phyloP scores from a whole-genome alignment of 805 yeast species.

The Kluyveromyces dobzhanskii region DNA sequence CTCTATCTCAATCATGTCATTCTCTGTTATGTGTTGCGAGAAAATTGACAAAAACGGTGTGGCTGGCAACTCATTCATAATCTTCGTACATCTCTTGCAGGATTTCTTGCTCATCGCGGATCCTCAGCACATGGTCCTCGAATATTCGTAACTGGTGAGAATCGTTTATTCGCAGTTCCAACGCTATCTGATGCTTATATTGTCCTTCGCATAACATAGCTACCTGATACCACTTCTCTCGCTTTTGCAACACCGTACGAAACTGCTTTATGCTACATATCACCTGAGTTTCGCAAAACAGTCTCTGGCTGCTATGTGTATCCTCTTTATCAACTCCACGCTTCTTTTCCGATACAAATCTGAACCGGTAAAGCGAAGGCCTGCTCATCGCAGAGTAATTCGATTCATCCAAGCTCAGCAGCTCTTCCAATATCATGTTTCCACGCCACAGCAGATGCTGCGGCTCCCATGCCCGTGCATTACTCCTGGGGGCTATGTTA shows the following conservation, averaged over 20 bases:
- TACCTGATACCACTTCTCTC: slow-evolving; percentile 11
- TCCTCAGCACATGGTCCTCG: slow-evolving; percentile 21
- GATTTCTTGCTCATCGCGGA: slow-evolving; percentile 24
- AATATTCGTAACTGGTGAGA: slow-evolving; percentile 13
- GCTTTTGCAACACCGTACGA: slow-evolving; percentile 11
- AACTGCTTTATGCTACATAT: slow-evolving; percentile 14
- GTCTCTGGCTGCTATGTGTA: not conserved
- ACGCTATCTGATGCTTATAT: slow-evolving; percentile 9
- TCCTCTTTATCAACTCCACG: slow-evolving; percentile 3
- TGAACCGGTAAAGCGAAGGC: slow-evolving; percentile 14
- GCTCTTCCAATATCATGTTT: slow-evolving; percentile 14
- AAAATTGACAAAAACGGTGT: too few relatives aligned
- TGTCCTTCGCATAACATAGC: slow-evolving; percentile 14
- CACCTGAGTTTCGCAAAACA: slow-evolving; percentile 16
- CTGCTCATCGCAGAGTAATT: slow-evolving; percentile 2
- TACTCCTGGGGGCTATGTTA: slow-evolving; percentile 16
- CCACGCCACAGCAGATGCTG: slow-evolving; percentile 16
- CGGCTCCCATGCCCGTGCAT: slow-evolving; percentile 9
- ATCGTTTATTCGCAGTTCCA: slow-evolving; percentile 15
- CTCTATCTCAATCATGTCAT: too few relatives aligned
- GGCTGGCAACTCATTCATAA: too few relatives aligned
- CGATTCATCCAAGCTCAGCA: slow-evolving; percentile 5
- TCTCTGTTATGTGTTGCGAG: too few relatives aligned
- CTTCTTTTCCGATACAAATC: slow-evolving; percentile 11
- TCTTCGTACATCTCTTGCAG: slow-evolving; percentile 10